These are phyloP conservation scores for Wickerhamomyces sp. DNA, from an alignment of 1,139 yeast genomes.

Conservation along the genomic window DNA sequence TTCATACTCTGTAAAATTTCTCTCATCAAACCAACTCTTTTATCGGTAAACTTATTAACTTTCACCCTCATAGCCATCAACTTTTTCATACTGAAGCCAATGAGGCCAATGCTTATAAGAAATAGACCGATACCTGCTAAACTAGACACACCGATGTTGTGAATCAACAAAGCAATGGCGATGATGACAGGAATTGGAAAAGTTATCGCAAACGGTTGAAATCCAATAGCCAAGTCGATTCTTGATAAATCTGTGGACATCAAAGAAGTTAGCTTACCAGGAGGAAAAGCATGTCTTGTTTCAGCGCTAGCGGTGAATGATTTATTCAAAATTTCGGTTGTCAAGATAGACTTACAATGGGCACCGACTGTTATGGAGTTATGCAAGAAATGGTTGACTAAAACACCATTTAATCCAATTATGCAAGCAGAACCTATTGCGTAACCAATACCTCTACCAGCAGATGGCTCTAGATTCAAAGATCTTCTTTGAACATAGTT, in stretches of 20 bases:
- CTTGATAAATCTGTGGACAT: conserved; percentile 79
- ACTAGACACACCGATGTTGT: conserved; percentile 71
- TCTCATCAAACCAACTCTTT: conserved; percentile 45
- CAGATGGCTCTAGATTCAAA: conserved; percentile 22
- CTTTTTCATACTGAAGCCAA: conserved; percentile 33
- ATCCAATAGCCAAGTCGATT: conserved; percentile 70
- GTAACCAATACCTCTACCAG: conserved; percentile 55
- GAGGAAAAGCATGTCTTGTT: conserved; percentile 55
- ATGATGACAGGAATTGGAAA: conserved; percentile 59
- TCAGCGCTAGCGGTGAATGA: conserved; percentile 57
- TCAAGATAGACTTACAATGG: conserved; percentile 59
- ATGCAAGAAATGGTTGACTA: conserved; percentile 60
- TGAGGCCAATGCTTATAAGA: conserved; percentile 29
- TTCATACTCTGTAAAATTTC: conserved; percentile 49
- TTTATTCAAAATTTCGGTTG: conserved; percentile 63
- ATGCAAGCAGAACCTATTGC: conserved; percentile 51
- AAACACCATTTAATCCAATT: conserved; percentile 44
- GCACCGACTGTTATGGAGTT: conserved; percentile 63
- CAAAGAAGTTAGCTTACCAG: conserved; percentile 67
- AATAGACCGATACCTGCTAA: conserved; percentile 62
- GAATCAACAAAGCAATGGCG: conserved; percentile 54
- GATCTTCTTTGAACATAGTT: conserved; percentile 40
- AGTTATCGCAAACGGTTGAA: conserved; percentile 61
- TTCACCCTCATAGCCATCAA: conserved; percentile 40
- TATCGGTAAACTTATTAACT: conserved; percentile 47